Evolutionary conservation across 495 filamentous ascomycete genomes (phyloP).

Genomic region (Xylaria grammica): DNA sequence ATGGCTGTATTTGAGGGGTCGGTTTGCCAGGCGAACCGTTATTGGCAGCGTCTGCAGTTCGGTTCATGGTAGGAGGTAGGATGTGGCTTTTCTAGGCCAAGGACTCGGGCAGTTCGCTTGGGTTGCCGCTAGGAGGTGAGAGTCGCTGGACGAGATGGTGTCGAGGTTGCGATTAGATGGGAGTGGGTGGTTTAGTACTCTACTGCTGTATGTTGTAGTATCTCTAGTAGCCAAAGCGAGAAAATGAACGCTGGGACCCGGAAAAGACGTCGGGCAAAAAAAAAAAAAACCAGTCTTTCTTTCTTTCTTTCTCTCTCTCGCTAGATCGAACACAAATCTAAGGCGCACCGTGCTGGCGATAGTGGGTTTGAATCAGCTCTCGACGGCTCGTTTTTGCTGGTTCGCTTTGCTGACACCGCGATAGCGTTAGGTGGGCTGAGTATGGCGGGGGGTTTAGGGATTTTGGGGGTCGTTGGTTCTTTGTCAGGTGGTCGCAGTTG

Average conservation of each 20-base stretch:
- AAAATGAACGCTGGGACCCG: too few relatives aligned
- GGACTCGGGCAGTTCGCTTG: background rate
- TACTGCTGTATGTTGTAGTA: too few relatives aligned
- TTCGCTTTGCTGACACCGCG: conserved; percentile 10
- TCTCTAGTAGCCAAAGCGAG: too few relatives aligned
- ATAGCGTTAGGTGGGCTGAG: background rate
- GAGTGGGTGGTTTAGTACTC: too few relatives aligned
- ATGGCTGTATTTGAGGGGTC: conserved; percentile 57
- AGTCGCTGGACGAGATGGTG: background rate
- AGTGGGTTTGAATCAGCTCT: background rate
- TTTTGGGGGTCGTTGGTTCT: background rate
- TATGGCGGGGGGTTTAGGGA: background rate
- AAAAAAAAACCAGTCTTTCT: too few relatives aligned
- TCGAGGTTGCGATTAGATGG: conserved; percentile 5
- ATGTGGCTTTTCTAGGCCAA: background rate
- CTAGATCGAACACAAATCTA: too few relatives aligned
- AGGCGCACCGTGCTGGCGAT: background rate
- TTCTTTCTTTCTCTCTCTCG: too few relatives aligned
- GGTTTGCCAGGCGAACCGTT: conserved; percentile 35
- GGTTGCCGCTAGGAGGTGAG: background rate
- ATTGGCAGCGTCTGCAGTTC: conserved; percentile 34
- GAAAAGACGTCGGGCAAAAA: too few relatives aligned
- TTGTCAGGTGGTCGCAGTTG: too few relatives aligned
- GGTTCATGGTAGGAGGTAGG: conserved; percentile 35
- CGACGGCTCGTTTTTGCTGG: background rate